A percentile compares a stretch with the other conserved stretches of the same genome.
phyloP scores from a whole-genome alignment of 179 eudicot species.

The Patellifolia procumbens region DNA sequence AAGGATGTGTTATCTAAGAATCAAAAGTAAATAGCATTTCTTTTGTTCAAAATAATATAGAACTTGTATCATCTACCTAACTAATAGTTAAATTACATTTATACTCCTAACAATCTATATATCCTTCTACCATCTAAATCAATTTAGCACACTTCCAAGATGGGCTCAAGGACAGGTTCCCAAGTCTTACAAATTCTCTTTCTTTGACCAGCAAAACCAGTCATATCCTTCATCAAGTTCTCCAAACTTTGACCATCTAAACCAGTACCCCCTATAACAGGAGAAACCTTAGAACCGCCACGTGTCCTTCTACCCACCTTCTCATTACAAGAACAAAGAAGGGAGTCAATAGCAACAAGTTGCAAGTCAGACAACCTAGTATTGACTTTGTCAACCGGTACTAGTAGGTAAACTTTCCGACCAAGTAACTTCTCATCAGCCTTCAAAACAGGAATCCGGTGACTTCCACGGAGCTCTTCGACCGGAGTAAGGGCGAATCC shows the following conservation, averaged over 20 bases:
- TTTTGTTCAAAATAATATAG: background rate
- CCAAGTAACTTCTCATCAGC: slow-evolving; percentile 36
- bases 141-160: slow-evolving; percentile 17
- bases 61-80: background rate
- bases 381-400: slow-evolving; percentile 48
- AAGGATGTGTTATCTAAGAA: too few species aligned
- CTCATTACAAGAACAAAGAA: slow-evolving; percentile 11
- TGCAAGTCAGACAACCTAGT: slow-evolving; percentile 29
- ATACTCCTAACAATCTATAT: background rate
- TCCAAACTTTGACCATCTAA: background rate
- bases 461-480: slow-evolving; percentile 29
- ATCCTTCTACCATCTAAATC: background rate
- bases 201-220: slow-evolving; percentile 18
- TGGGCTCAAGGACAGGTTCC: slow-evolving; percentile 34
- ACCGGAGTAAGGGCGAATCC: slow-evolving; percentile 17
- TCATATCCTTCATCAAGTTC: slow-evolving; percentile 15
- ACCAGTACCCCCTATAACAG: background rate
- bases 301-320: slow-evolving; percentile 21
- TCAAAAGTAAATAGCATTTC: background rate
- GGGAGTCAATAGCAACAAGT: slow-evolving; percentile 21
- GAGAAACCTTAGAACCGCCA: slow-evolving; percentile 31
- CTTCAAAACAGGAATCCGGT: slow-evolving; percentile 20
- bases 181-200: slow-evolving; percentile 22
- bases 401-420: slow-evolving; percentile 65
- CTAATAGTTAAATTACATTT: background rate